phyloP scores from a whole-genome alignment of 805 yeast species.

The Huiozyma naganishii region DNA sequence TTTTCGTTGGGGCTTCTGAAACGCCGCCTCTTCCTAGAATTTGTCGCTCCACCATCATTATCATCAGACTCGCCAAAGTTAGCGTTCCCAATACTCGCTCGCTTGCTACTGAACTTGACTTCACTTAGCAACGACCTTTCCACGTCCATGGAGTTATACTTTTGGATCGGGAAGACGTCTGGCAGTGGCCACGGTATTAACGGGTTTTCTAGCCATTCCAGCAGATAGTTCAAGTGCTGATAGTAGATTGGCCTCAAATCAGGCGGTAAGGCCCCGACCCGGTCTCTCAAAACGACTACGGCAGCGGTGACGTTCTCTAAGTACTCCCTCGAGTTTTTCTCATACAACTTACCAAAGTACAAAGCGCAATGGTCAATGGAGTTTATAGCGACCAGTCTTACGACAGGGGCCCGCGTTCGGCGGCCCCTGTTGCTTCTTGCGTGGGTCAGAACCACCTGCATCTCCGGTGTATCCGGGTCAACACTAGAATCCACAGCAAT shows the following conservation, averaged over 20 bases:
- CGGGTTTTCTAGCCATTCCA: slow-evolving; percentile 46
- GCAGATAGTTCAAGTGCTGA: slow-evolving; percentile 51
- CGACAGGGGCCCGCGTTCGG: slow-evolving; percentile 36
- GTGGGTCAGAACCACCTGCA: slow-evolving; percentile 22
- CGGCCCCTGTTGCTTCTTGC: slow-evolving; percentile 18
- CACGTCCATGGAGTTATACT: slow-evolving; percentile 61
- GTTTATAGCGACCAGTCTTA: slow-evolving; percentile 65
- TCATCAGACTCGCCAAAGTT: slow-evolving; percentile 36
- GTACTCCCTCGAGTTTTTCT: slow-evolving; percentile 31
- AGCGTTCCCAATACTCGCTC: no score
- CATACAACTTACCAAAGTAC: slow-evolving; percentile 32
- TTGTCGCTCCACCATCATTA: slow-evolving; percentile 29
- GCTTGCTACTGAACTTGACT: slow-evolving; percentile 31
- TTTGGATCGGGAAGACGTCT: slow-evolving; percentile 51
- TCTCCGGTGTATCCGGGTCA: slow-evolving; percentile 30
- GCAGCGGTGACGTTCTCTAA: slow-evolving; percentile 69
- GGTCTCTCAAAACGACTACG: slow-evolving; percentile 68
- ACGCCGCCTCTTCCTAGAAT: slow-evolving; percentile 21
- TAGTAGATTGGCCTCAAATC: slow-evolving; percentile 67
- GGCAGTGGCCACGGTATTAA: slow-evolving; percentile 66
- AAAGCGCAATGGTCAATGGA: slow-evolving; percentile 74
- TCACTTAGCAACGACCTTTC: slow-evolving; percentile 69
- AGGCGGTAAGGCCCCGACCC: slow-evolving; percentile 73
- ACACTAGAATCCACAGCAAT: slow-evolving; percentile 56
- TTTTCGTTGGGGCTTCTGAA: slow-evolving; percentile 7